Conservation (phyloP, 306 rosid species). For the Medicago truncatula region MtrunA17r5.0-ANR NC_053048.1:31452501-31453000, state of each 20-base stretch:
- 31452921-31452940: constrained; percentile 99
- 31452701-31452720: constrained; percentile 96
- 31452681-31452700: constrained; percentile 99
- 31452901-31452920: constrained; percentile 97
- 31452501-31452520: constrained; percentile 96
- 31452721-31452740: constrained; percentile 89
- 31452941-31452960: constrained; percentile 68
- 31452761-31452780: constrained; percentile 95
- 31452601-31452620: constrained; percentile 97
- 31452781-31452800: constrained; percentile 94
- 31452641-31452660: constrained; percentile 99
- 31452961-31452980: constrained; percentile 34
- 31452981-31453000: background rate
- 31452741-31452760: constrained; percentile 90
- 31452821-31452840: constrained; percentile 96
- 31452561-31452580: constrained; percentile 95
- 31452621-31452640: constrained; percentile 91
- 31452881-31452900: constrained; percentile 88
- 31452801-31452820: constrained; percentile 95
- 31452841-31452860: constrained; percentile 94
- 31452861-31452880: constrained; percentile 99
- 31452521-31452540: constrained; percentile 96
- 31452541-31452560: constrained; percentile 91
- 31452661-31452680: constrained; percentile 95
- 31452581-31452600: constrained; percentile 95